phyloP scores from a whole-genome alignment of 495 filamentous ascomycete genomes.

The Annulohypoxylon bovei region DNA sequence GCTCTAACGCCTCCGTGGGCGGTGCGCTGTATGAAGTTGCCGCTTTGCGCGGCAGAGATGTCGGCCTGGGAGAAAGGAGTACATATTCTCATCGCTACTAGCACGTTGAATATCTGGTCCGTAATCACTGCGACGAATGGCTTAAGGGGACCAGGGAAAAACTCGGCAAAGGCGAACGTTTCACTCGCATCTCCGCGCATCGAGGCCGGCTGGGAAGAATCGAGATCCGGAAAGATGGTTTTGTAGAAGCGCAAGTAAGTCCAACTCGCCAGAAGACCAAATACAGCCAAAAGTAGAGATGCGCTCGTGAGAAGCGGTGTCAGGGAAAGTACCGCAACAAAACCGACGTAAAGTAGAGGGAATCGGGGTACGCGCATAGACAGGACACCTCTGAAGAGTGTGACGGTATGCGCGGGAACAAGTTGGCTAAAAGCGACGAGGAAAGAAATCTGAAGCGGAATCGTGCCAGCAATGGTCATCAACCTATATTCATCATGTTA shows the following conservation, averaged over 20 bases:
- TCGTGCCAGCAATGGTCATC: constrained; percentile 84
- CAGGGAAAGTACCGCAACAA: constrained; percentile 78
- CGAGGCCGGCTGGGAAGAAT: constrained; percentile 68
- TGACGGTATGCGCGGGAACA: constrained; percentile 97
- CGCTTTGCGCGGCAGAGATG: constrained; percentile 73
- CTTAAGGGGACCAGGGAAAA: constrained; percentile 90
- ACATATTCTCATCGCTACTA: constrained; percentile 79
- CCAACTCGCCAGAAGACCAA: constrained; percentile 90
- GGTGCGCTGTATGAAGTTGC: constrained; percentile 64
- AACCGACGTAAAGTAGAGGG: constrained; percentile 83
- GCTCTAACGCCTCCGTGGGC: constrained; percentile 78
- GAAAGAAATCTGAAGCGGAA: constrained; percentile 90
- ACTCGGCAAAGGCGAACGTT: constrained; percentile 92
- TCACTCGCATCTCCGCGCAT: constrained; percentile 91
- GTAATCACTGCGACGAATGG: constrained; percentile 77
- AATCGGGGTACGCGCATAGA: constrained; percentile 92
- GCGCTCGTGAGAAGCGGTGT: constrained; percentile 86
- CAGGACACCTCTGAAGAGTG: constrained; percentile 84
- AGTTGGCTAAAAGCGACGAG: constrained; percentile 98
- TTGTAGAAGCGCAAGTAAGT: constrained; percentile 97
- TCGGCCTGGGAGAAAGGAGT: constrained; percentile 89
- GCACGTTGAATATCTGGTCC: constrained; percentile 74
- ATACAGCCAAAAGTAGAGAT: constrained; percentile 80
- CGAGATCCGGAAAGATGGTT: constrained; percentile 68
- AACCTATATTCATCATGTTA: constrained; percentile 57